phyloP scores from a whole-genome alignment of 2,329 filamentous ascomycete species.

The Epichloe coenophiala region DNA sequence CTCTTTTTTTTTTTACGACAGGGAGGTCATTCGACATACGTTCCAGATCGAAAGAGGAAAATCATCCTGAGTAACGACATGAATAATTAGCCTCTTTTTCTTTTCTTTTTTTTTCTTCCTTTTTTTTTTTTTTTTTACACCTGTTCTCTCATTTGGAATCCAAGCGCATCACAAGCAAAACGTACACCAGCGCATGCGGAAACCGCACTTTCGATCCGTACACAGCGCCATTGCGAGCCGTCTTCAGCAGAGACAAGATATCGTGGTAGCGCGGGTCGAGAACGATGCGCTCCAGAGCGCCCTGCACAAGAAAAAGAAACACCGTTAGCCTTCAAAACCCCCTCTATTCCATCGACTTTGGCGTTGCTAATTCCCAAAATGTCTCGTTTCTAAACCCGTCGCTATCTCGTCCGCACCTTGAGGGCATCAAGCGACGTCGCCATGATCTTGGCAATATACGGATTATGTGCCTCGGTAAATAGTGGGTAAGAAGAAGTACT shows the following conservation, averaged over 20 bases:
- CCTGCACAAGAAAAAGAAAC: neutral
- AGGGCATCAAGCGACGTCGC: slow-evolving; percentile 15
- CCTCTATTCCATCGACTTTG: too few species aligned
- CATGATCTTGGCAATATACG: slow-evolving; percentile 9
- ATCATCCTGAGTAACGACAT: slow-evolving; percentile 55
- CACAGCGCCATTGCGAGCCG: slow-evolving; percentile 87
- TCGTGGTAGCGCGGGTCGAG: slow-evolving; percentile 79
- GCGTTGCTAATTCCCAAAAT: too few species aligned
- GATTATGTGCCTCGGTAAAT: slow-evolving; percentile 11
- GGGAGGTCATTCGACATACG: slow-evolving; percentile 35
- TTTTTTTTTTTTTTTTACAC: too few species aligned
- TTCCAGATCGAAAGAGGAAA: slow-evolving; percentile 85
- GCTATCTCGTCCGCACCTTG: slow-evolving; percentile 13
- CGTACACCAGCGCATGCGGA: slow-evolving; percentile 80
- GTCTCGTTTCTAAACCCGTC: neutral
- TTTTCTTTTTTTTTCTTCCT: too few species aligned
- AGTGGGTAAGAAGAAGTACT: neutral
- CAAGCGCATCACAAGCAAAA: slow-evolving; percentile 6
- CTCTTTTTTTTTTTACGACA: neutral
- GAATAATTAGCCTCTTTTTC: neutral
- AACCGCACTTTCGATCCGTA: slow-evolving; percentile 97
- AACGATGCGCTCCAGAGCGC: slow-evolving; percentile 59
- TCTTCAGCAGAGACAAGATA: slow-evolving; percentile 75
- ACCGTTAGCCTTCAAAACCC: neutral
- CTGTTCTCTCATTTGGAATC: neutral